Conservation (phyloP, 2,329 filamentous ascomycete genomes). For the Monosporascus sp. region DNA sequence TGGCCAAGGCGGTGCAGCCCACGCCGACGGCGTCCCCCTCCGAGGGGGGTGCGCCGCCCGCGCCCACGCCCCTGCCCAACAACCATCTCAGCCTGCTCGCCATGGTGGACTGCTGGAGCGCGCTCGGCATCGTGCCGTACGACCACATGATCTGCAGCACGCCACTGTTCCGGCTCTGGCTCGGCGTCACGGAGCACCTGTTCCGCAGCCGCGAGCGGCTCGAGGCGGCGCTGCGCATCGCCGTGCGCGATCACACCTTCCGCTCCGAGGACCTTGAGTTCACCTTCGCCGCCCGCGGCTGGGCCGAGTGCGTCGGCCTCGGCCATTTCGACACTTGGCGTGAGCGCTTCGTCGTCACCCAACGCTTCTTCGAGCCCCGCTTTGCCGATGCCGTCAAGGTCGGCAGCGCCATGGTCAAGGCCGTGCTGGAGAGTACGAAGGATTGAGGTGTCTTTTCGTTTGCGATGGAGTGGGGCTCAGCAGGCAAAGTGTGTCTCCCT, state of each 20-base stretch:
- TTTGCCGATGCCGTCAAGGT: constrained; percentile 83
- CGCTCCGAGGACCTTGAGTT: constrained; percentile 96
- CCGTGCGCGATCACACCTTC: constrained; percentile 85
- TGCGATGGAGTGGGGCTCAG: background rate
- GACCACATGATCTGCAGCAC: constrained; percentile 99
- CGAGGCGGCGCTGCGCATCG: constrained; percentile 78
- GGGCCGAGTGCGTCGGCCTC: constrained; percentile 88
- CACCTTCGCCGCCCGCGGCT: constrained; percentile 91
- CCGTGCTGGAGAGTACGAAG: constrained; percentile 76
- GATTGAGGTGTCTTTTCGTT: constrained; percentile 17
- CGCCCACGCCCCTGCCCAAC: constrained; percentile 61
- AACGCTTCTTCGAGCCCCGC: constrained; percentile 83
- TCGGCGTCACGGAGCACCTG: constrained; percentile 94
- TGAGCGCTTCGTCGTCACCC: constrained; percentile 85
- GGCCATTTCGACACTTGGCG: constrained; percentile 91
- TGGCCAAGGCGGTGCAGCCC: constrained; percentile 51
- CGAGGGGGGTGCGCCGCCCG: constrained; percentile 26
- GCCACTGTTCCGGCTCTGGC: constrained; percentile 91
- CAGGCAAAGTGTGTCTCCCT: too few species aligned
- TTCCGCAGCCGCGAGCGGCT: constrained; percentile 79
- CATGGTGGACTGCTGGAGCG: constrained; percentile 98
- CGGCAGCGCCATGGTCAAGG: constrained; percentile 96
- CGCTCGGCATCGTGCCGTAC: constrained; percentile 88
- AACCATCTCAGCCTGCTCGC: constrained; percentile 90
- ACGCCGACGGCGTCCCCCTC: background rate